Conservation (phyloP, 306 rosid species). For the Canavalia ensiformis region DNA sequence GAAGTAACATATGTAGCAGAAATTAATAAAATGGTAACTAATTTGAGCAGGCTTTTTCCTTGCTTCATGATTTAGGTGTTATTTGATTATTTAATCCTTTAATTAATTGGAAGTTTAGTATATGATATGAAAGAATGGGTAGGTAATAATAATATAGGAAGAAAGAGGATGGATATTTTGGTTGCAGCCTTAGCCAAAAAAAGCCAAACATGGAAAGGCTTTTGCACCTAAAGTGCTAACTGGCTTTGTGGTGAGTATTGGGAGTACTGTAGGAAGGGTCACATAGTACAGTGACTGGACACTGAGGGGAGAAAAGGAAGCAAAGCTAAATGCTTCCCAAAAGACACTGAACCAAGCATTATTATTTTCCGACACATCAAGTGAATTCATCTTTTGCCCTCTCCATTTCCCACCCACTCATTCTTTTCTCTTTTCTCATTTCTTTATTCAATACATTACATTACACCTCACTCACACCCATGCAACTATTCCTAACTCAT, state of each 20-base stretch:
- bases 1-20: no score
- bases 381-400: conserved; percentile 40
- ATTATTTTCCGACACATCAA: conserved; percentile 53
- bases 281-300: conserved; percentile 54
- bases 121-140: neutral
- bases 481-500: conserved; percentile 28
- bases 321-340: conserved; percentile 56
- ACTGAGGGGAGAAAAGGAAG: conserved; percentile 53
- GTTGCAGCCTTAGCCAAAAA: conserved; percentile 57
- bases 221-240: conserved; percentile 12
- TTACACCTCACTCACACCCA: neutral
- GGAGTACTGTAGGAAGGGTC: conserved; percentile 49
- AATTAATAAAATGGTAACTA: no score
- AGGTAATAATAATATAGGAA: conserved; percentile 26
- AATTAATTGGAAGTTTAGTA: neutral
- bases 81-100: no score
- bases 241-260: neutral
- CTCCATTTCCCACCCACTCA: conserved; percentile 42
- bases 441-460: neutral
- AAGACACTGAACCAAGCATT: conserved; percentile 46
- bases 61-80: no score
- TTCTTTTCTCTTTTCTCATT: conserved; percentile 17
- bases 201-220: conserved; percentile 35
- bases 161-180: neutral
- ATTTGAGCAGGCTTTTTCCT: no score